Evolutionary conservation across 164 flowering plant species (phyloP), one percentile per base, ranked within the genome.

Genomic region (Nymphaea colorata): DNA sequence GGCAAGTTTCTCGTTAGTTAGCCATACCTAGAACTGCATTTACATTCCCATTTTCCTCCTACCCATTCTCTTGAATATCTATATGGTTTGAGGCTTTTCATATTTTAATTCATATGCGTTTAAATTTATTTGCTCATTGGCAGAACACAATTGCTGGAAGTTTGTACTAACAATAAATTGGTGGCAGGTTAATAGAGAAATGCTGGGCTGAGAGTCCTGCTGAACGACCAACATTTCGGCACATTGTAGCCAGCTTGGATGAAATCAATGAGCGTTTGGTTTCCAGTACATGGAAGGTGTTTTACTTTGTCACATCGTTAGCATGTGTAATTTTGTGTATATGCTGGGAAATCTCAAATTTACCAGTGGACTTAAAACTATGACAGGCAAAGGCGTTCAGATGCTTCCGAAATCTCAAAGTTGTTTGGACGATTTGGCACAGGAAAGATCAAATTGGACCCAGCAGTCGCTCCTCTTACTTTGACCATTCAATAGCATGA

Each of bases 181-280:
- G 8, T 41, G 64, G 42, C 83, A 94, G 99, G 81, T 84, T 94
- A 78, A 94, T 94, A 59, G 92, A 88, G 73, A 87, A 83, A 59
- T 94, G 99, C 76, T 94, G 99, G 99, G 76, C 73, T 70, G 91
- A 88, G 72, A 80, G 82, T 6, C 96, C 98, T 60, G 70, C 79
- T 5, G 76, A 80, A 51, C 78, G 99, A 74, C 99, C 96, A 62
- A 85, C 96, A 65, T 95, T 95, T 77, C 80, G 81, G 76, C 75
- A 83, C 74, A 86, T 94, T 63, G 83, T 94, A 71, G 72, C 64
- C 15, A 79, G 76, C 71, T 87, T 94, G 44, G 90, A 87, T 51
- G 66, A 70, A 55, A 88, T 90, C n/a, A 51, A 77, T 70, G 74
- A 78, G 70, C 68, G 44, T 41, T 44, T 83, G 44, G 67, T 66